Conservation (phyloP, 2,329 filamentous ascomycete genomes). For the Exophiala dermatitidis region DNA sequence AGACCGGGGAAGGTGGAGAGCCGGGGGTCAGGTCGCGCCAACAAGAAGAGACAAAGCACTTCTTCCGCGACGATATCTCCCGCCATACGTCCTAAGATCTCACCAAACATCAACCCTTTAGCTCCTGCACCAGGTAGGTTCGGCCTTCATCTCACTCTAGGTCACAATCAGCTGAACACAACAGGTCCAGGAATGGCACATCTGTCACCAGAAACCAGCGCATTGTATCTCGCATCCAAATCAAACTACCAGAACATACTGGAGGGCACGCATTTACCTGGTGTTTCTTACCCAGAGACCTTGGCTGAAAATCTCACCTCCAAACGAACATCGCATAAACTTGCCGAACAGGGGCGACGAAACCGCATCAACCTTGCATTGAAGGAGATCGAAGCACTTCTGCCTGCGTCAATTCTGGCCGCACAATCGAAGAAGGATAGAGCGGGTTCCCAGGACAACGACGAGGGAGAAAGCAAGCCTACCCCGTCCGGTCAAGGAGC, state of each 20-base stretch:
- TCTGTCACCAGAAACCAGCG: slow-evolving; percentile 52
- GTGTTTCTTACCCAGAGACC: slow-evolving; percentile 82
- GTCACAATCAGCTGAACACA: slow-evolving; percentile 10
- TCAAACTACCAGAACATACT: slow-evolving; percentile 98
- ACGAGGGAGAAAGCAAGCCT: slow-evolving; percentile 37
- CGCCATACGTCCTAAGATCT: slow-evolving; percentile 79
- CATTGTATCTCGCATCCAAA: slow-evolving; percentile 80
- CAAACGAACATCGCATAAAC: slow-evolving; percentile 95
- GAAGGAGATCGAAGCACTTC: slow-evolving; percentile 77
- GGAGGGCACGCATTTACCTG: slow-evolving; percentile 83
- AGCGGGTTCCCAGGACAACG: slow-evolving; percentile 31
- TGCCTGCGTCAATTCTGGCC: slow-evolving; percentile 55
- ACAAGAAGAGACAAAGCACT: slow-evolving; percentile 64
- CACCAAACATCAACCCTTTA: slow-evolving; percentile 86
- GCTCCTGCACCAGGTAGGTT: slow-evolving; percentile 61
- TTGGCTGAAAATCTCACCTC: slow-evolving; percentile 90
- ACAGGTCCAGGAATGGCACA: slow-evolving; percentile 30
- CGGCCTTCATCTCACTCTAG: slow-evolving; percentile 26
- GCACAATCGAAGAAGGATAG: slow-evolving; percentile 31
- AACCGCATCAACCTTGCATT: slow-evolving; percentile 94
- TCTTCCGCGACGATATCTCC: slow-evolving; percentile 74
- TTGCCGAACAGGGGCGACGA: slow-evolving; percentile 89
- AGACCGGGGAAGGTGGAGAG: slow-evolving; percentile 24
- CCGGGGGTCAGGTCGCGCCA: slow-evolving; percentile 41
- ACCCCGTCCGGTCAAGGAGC: slow-evolving; percentile 50